Evolutionary conservation across 805 yeast species (phyloP).

Genomic region (Candida caryicola): DNA sequence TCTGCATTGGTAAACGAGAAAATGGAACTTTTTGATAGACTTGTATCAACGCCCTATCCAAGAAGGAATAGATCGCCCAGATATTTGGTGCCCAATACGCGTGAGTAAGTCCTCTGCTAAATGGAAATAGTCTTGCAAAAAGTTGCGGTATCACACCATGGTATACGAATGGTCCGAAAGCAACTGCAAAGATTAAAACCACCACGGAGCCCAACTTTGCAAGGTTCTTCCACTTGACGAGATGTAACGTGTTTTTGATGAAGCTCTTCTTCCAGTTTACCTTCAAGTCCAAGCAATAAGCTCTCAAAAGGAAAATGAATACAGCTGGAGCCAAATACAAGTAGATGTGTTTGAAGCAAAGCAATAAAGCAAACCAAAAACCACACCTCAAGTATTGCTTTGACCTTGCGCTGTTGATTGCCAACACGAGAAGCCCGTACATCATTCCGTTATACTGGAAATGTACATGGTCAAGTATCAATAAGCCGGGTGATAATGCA

Average conservation of each 20-base stretch:
- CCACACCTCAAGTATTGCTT: constrained; percentile 59
- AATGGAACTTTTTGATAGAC: constrained; percentile 37
- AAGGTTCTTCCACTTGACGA: constrained; percentile 54
- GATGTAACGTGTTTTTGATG: constrained; percentile 19
- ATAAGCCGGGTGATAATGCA: constrained; percentile 82
- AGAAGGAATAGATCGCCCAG: constrained; percentile 91
- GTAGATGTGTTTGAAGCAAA: constrained; percentile 94
- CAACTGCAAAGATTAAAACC: constrained; percentile 54
- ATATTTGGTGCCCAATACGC: constrained; percentile 99
- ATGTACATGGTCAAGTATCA: constrained; percentile 92
- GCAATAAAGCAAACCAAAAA: constrained; percentile 64
- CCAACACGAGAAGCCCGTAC: constrained; percentile 75
- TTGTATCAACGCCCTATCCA: constrained; percentile 66
- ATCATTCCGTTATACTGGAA: constrained; percentile 96
- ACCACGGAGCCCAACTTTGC: constrained; percentile 64
- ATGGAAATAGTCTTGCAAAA: constrained; percentile 77
- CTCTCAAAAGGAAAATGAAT: constrained; percentile 72
- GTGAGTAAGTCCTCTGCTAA: constrained; percentile 91
- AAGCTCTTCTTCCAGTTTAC: constrained; percentile 23
- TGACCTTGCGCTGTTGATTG: constrained; percentile 68
- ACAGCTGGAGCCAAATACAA: constrained; percentile 93
- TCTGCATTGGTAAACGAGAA: constrained; percentile 25
- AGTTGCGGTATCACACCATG: constrained; percentile 63
- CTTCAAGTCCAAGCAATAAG: constrained; percentile 57
- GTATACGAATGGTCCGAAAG: constrained; percentile 77